A percentile compares a stretch with the other conserved stretches of the same genome.
Evolutionary conservation across 768 basidiomycete species (phyloP).

Genomic region (Rhodotorula sphaerocarpa): DNA sequence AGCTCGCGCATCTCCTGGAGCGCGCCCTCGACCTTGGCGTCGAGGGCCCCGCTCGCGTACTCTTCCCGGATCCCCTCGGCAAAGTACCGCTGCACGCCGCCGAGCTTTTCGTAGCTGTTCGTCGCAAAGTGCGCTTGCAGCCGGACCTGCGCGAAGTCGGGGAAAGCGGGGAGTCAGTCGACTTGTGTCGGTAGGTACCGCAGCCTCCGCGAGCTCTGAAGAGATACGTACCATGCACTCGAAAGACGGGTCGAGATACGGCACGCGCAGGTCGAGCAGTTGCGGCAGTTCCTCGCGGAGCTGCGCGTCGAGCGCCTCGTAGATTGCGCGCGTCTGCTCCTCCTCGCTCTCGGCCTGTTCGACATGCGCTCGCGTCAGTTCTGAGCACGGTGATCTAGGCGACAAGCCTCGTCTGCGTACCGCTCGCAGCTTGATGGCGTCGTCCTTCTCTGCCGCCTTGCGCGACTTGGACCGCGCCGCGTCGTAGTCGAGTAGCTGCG

Average conservation of each 20-base stretch:
- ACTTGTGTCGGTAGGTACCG: neutral
- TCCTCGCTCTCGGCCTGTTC: slow-evolving; percentile 83
- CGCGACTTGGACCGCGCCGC: slow-evolving; percentile 79
- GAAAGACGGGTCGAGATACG: slow-evolving; percentile 96
- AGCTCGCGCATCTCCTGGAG: slow-evolving; percentile 93
- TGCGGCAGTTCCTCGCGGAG: slow-evolving; percentile 84
- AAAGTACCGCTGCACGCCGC: slow-evolving; percentile 74
- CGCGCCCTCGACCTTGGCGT: slow-evolving; percentile 96
- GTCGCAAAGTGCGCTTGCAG: slow-evolving; percentile 97
- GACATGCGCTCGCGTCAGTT: neutral
- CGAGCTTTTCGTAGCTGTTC: slow-evolving; percentile 94
- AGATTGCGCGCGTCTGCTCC: slow-evolving; percentile 89
- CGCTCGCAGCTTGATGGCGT: slow-evolving; percentile 79
- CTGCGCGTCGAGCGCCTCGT: slow-evolving; percentile 84
- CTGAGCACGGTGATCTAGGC: no score
- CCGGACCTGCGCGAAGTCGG: slow-evolving; percentile 45
- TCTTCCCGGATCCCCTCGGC: slow-evolving; percentile 54
- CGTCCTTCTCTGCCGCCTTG: slow-evolving; percentile 87
- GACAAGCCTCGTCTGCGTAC: no score
- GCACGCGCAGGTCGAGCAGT: slow-evolving; percentile 85
- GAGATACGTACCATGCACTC: slow-evolving; percentile 73
- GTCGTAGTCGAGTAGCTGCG: slow-evolving; percentile 87
- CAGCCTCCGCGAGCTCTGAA: neutral
- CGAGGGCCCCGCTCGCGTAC: slow-evolving; percentile 91
- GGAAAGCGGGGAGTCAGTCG: neutral